Percentiles rank a stretch among this genome's conserved stretches.
Evolutionary conservation across 805 yeast species (phyloP).

Genomic region (Cyberlindnera xylosilytica): DNA sequence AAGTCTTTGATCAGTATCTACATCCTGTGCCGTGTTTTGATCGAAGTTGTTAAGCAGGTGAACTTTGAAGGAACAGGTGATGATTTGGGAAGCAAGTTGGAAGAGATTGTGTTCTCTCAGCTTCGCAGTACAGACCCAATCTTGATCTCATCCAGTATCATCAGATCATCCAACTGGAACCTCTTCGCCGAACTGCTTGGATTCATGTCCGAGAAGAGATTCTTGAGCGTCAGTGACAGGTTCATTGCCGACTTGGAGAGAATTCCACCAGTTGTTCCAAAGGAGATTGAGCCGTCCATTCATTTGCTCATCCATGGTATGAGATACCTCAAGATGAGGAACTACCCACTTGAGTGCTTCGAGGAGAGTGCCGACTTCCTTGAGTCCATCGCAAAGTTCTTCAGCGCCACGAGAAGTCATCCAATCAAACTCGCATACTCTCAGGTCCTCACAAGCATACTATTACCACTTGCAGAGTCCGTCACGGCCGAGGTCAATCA

Average conservation of each 20-base stretch:
- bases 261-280: constrained; percentile 52
- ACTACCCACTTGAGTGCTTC: constrained; percentile 83
- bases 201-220: constrained; percentile 81
- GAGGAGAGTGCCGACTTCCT: constrained; percentile 94
- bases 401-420: constrained; percentile 59
- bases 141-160: constrained; percentile 59
- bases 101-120: constrained; percentile 91
- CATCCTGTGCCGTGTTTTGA: constrained; percentile 84
- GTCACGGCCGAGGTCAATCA: constrained; percentile 94
- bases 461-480: constrained; percentile 79
- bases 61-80: constrained; percentile 71
- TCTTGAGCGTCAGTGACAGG: constrained; percentile 85
- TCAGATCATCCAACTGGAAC: constrained; percentile 92
- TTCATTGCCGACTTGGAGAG: constrained; percentile 92
- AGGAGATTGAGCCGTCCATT: constrained; percentile 56
- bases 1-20: constrained; percentile 84
- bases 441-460: constrained; percentile 71
- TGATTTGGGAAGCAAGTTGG: constrained; percentile 77
- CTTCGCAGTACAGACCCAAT: constrained; percentile 82
- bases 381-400: constrained; percentile 82
- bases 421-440: constrained; percentile 75
- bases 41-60: constrained; percentile 88
- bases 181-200: constrained; percentile 87
- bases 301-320: constrained; percentile 85
- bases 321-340: constrained; percentile 75